These are phyloP conservation scores for Eucalyptus sideroxylon DNA, from an alignment of 345 rosid species.

Conservation along the genomic window DNA sequence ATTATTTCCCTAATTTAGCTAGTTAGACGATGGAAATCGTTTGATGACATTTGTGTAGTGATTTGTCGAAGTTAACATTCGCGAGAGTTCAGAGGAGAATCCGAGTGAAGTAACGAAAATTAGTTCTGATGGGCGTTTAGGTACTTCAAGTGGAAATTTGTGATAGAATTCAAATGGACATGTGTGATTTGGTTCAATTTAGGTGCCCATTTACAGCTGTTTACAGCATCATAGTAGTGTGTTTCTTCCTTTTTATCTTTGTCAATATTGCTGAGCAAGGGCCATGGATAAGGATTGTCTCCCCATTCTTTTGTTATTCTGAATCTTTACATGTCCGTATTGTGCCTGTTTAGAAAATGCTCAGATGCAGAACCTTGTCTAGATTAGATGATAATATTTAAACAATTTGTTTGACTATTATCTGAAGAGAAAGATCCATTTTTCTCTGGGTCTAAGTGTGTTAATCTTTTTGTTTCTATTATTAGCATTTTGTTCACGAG, in stretches of 20 bases:
- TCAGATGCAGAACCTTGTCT: neutral
- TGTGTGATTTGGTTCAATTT: neutral
- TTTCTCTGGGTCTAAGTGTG: neutral
- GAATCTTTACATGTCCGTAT: neutral
- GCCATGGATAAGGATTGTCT: neutral
- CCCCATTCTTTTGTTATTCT: neutral
- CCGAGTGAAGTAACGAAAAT: neutral
- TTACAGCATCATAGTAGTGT: neutral
- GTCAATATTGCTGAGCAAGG: neutral
- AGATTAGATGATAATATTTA: neutral
- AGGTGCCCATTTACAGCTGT: neutral
- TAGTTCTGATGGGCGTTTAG: neutral
- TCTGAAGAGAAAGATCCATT: neutral
- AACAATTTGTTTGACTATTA: neutral
- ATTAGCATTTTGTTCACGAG: constrained; percentile 85
- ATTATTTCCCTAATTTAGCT: neutral
- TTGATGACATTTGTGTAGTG: neutral
- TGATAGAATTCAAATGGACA: neutral
- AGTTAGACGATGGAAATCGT: neutral
- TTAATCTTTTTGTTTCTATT: neutral
- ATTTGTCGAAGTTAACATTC: neutral
- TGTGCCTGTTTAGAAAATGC: neutral
- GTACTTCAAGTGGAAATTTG: neutral
- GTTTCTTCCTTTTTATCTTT: neutral
- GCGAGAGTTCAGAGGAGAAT: neutral